These are phyloP conservation scores for Melastoma malabathricum DNA, from an alignment of 345 rosid species.

Conservation along the genomic window DNA sequence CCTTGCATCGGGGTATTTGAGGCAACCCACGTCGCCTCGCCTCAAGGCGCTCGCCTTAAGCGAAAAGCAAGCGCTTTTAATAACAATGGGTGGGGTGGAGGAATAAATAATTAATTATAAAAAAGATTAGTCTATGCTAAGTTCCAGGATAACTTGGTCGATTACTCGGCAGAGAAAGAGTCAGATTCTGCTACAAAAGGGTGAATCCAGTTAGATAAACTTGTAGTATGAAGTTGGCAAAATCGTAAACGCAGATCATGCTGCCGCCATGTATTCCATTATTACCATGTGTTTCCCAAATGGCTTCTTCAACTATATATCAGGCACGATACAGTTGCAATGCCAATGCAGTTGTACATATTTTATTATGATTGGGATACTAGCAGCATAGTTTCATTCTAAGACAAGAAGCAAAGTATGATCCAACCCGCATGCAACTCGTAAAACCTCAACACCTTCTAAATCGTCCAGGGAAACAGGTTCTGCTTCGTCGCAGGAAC, in stretches of 20 bases:
- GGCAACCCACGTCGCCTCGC: too few species aligned
- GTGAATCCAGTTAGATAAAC: not conserved
- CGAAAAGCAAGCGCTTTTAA: too few species aligned
- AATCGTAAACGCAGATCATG: too few species aligned
- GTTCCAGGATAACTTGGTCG: constrained; percentile 12
- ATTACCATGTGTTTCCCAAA: too few species aligned
- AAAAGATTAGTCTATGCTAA: constrained; percentile 21
- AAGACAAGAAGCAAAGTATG: constrained; percentile 50
- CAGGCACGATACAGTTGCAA: too few species aligned
- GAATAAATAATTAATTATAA: constrained; percentile 21
- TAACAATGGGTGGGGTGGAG: too few species aligned
- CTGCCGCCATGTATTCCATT: too few species aligned
- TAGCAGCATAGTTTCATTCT: constrained; percentile 15
- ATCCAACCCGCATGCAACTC: constrained; percentile 66
- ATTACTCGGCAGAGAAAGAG: constrained; percentile 6
- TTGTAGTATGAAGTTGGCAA: not conserved
- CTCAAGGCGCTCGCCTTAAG: too few species aligned
- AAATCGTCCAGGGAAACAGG: constrained; percentile 44
- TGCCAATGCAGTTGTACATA: too few species aligned
- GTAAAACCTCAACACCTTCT: constrained; percentile 44
- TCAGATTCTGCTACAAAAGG: not conserved
- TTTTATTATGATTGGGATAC: too few species aligned
- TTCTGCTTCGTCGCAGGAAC: constrained; percentile 55
- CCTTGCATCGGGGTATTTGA: too few species aligned
- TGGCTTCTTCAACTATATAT: too few species aligned